Evolutionary conservation across 2,329 filamentous ascomycete species (phyloP), one percentile per base, ranked within the genome.

Genomic region (Tolypocladium paradoxum): DNA sequence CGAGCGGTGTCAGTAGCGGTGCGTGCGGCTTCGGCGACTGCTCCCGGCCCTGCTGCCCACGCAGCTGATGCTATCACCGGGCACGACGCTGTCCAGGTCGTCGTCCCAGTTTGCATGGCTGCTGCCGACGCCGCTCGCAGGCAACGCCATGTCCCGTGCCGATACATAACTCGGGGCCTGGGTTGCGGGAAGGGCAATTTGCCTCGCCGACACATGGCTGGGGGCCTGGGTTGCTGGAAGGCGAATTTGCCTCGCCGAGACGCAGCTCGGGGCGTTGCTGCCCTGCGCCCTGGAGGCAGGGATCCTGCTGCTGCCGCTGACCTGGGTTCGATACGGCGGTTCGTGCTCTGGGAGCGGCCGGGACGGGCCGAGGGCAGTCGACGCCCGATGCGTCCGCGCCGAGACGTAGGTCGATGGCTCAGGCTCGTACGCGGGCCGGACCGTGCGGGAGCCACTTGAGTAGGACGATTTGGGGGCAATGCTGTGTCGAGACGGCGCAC

Each of bases 1-100:
- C 24, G 16, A n/a, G 40, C 16, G 14, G 22, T 18, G 22, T 18
- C 40, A 45, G 16, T 45, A 11, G 22, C 38, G 45, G 31, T 34
- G 48, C 50, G 58, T 63, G 46, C 60, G 60, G 45, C 59, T 62
- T 46, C 57, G 58, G 49, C 63, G 57, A 54, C 61, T 59, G 31
- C 52, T 56, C 9, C 12, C 37, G 58, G 54, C 62, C 52, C 62
- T 64, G 55, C 59, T 73, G 24, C 79, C 81, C n/a, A 83, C 73
- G 58, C 77, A 80, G 62, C 79, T 83, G 53, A 84, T 81, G 60
- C 81, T 84, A 62, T 84, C 81, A 59, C 75, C 77, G 2, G 81
- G 81, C 45, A 75, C 78, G 36, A 84, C 69, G 59, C 78, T 82
- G 49, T 71, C 74, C 50, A 68, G 65, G 57, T 81, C 78, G 38